Evolutionary conservation across 2,329 filamentous ascomycete species (phyloP).

Genomic region (Alternaria metachromatica): DNA sequence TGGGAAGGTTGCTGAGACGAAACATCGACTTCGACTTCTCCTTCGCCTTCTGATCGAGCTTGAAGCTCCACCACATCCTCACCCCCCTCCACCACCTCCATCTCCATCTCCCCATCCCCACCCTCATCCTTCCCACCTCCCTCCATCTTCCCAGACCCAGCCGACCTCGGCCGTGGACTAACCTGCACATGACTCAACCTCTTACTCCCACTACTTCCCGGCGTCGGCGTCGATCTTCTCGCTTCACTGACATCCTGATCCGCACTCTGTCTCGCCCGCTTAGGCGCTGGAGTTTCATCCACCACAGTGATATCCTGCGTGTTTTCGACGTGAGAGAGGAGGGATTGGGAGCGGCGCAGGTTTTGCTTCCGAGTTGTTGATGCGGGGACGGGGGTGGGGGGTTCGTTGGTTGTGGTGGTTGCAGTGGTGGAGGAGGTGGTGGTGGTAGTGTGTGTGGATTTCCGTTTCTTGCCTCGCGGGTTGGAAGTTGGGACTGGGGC

Average conservation of each 20-base stretch:
- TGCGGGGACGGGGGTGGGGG: conserved; percentile 14
- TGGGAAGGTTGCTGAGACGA: background rate
- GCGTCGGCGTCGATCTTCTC: conserved; percentile 12
- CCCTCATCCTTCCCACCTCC: background rate
- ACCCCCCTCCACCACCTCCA: background rate
- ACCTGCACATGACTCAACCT: conserved; percentile 38
- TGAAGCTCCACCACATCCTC: background rate
- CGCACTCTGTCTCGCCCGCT: conserved; percentile 30
- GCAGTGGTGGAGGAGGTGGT: conserved; percentile 4
- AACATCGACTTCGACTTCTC: no score
- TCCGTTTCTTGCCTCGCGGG: conserved; percentile 25
- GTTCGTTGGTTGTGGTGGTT: conserved; percentile 6
- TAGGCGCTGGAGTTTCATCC: conserved; percentile 40
- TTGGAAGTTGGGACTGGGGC: conserved; percentile 9
- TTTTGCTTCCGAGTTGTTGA: conserved; percentile 33
- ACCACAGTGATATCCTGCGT: conserved; percentile 27
- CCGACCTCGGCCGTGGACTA: conserved; percentile 16
- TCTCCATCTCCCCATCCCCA: no score
- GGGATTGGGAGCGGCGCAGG: conserved; percentile 37
- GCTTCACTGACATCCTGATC: conserved; percentile 43
- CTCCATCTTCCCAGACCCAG: background rate
- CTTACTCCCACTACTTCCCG: conserved; percentile 22
- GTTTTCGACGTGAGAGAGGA: conserved; percentile 38
- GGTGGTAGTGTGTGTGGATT: conserved; percentile 18
- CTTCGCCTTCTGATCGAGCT: no score